Evolutionary conservation across 345 rosid species (phyloP).

Genomic region (Rhodamnia rubescens): DNA sequence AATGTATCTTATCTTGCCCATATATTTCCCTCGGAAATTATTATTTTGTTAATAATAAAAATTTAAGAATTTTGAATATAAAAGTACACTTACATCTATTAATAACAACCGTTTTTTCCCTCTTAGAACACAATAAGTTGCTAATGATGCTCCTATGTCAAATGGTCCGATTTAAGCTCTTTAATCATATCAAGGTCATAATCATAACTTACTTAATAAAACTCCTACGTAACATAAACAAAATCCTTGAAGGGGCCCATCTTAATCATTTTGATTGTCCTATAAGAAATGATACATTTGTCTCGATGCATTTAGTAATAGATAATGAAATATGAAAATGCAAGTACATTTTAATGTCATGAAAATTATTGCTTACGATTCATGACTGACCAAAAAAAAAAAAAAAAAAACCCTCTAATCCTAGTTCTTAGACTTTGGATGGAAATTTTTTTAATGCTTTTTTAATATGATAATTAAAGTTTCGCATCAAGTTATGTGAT

Average conservation of each 20-base stretch:
- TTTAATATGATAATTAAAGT: not conserved
- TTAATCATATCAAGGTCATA: not conserved
- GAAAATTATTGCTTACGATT: not conserved
- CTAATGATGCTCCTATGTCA: not conserved
- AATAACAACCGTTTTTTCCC: no score
- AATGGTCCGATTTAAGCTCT: not conserved
- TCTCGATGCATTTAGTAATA: not conserved
- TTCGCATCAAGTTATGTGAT: not conserved
- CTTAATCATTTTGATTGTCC: not conserved
- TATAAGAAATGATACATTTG: not conserved
- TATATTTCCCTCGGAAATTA: not conserved
- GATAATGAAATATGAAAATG: not conserved
- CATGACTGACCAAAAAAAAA: not conserved
- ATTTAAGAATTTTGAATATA: not conserved
- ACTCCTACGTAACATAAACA: not conserved
- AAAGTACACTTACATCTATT: not conserved
- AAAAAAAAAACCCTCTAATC: not conserved
- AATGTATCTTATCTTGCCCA: not conserved
- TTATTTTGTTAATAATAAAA: not conserved
- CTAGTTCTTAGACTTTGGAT: not conserved
- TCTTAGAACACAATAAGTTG: not conserved
- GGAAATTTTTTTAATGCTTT: not conserved
- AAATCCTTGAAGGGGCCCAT: not conserved
- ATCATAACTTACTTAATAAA: not conserved
- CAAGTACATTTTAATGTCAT: not conserved